Percentiles rank a stretch among this genome's conserved stretches.
These are phyloP conservation scores for Gnetum montanum DNA, from an alignment of 75 land plant genomes.

Conservation along the genomic window DNA sequence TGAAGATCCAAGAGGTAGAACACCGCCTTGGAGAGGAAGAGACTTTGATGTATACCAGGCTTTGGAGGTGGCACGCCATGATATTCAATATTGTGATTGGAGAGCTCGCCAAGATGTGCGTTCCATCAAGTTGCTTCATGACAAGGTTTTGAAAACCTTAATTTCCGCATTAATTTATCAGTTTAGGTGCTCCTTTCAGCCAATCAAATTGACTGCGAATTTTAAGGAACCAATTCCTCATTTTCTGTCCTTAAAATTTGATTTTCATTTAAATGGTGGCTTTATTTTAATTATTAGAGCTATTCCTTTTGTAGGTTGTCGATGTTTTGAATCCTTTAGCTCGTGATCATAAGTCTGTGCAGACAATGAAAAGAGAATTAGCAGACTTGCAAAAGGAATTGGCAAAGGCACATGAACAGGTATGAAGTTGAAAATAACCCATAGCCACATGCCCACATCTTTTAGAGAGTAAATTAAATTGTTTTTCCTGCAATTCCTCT, in stretches of 20 bases:
- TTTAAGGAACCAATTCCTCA: too few species aligned
- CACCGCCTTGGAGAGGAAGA: conserved; percentile 47
- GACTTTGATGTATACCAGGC: conserved; percentile 72
- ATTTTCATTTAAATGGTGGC: too few species aligned
- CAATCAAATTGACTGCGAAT: too few species aligned
- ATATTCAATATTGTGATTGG: conserved; percentile 90
- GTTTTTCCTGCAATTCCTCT: not conserved
- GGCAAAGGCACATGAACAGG: conserved; percentile 81
- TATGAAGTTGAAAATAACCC: too few species aligned
- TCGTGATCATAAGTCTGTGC: conserved; percentile 81
- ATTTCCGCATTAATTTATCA: not conserved
- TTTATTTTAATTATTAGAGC: too few species aligned
- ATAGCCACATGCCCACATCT: too few species aligned
- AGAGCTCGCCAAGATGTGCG: conserved; percentile 87
- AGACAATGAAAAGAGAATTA: conserved; percentile 79
- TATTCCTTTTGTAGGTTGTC: conserved; percentile 95
- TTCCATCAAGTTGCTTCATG: conserved; percentile 87
- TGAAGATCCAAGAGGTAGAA: conserved; percentile 58
- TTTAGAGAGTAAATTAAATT: too few species aligned
- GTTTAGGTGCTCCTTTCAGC: not conserved
- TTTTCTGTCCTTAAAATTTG: too few species aligned
- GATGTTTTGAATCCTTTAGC: conserved; percentile 93
- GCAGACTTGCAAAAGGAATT: conserved; percentile 79
- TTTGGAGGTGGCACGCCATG: conserved; percentile 72
- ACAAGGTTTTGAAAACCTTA: conserved; percentile 85